These are phyloP conservation scores for Aurifilum marmelostoma DNA, from an alignment of 2,329 filamentous ascomycete species.

Conservation along the genomic window DNA sequence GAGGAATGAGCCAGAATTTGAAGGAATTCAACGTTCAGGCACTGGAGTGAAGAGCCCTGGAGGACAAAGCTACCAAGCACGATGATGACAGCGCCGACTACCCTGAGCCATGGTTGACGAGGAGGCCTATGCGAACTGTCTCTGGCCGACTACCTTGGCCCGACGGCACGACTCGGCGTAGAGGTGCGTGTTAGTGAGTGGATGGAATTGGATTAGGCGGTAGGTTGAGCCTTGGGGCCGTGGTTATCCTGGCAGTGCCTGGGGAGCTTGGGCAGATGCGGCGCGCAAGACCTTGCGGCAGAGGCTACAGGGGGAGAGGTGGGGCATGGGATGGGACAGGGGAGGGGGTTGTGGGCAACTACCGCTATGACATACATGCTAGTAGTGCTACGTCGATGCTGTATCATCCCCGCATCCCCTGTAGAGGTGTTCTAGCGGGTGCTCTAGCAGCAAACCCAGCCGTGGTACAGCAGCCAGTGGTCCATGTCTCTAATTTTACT, in stretches of 20 bases:
- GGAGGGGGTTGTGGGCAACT: neutral
- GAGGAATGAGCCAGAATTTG: neutral
- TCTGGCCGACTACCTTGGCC: constrained; percentile 20
- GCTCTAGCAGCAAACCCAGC: neutral
- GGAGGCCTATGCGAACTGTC: neutral
- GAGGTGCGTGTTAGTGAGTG: neutral
- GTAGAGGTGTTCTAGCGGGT: neutral
- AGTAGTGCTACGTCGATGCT: too few relatives aligned
- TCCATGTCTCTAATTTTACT: neutral
- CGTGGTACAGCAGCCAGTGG: neutral
- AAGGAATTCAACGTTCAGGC: neutral
- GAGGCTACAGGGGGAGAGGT: neutral
- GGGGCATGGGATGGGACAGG: too few relatives aligned
- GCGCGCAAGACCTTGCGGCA: neutral
- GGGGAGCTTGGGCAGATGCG: neutral
- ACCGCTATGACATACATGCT: neutral
- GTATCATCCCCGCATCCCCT: neutral
- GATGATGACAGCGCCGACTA: neutral
- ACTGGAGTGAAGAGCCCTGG: neutral
- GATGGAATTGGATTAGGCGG: neutral
- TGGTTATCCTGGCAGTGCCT: too few relatives aligned
- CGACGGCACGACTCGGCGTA: constrained; percentile 20
- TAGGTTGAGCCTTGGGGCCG: too few relatives aligned
- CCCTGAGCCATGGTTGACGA: neutral
- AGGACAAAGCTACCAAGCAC: neutral